A percentile compares a stretch with the other conserved stretches of the same genome.
Conservation (phyloP, 176 grass and related monocot genomes). For the Ampelocalamus luodianensis region DNA sequence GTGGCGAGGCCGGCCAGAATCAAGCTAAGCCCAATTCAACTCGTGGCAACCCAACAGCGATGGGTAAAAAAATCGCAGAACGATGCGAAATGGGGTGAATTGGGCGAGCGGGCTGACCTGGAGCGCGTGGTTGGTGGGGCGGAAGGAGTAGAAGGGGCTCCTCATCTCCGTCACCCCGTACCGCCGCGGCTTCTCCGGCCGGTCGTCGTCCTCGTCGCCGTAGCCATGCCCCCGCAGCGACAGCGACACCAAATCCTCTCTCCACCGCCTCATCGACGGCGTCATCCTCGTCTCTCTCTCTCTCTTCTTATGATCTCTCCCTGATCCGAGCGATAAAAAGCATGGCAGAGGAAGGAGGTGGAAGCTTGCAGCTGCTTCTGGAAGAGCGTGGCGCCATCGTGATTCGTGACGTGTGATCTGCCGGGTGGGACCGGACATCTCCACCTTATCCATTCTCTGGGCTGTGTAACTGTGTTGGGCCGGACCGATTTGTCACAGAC, state of each 20-base stretch:
- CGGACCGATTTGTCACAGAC: not conserved
- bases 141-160: slow-evolving; percentile 73
- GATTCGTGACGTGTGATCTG: slow-evolving; percentile 27
- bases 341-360: slow-evolving; percentile 17
- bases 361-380: slow-evolving; percentile 60
- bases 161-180: slow-evolving; percentile 97
- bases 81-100: not conserved
- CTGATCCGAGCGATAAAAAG: slow-evolving; percentile 20
- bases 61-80: not conserved
- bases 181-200: slow-evolving; percentile 87
- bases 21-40: not conserved
- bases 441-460: not conserved
- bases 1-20: too few relatives aligned
- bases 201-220: slow-evolving; percentile 64
- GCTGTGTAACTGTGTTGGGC: slow-evolving; percentile 10
- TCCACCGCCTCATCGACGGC: slow-evolving; percentile 40
- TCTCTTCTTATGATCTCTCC: not conserved
- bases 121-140: slow-evolving; percentile 57
- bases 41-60: not conserved
- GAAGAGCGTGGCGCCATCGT: slow-evolving; percentile 13
- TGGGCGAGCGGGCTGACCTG: slow-evolving; percentile 45
- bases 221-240: slow-evolving; percentile 53
- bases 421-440: not conserved
- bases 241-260: slow-evolving; percentile 45
- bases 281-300: not conserved